phyloP scores from a whole-genome alignment of 192 early-diverging fungal genomes.

The Coemansia sp. region DNA sequence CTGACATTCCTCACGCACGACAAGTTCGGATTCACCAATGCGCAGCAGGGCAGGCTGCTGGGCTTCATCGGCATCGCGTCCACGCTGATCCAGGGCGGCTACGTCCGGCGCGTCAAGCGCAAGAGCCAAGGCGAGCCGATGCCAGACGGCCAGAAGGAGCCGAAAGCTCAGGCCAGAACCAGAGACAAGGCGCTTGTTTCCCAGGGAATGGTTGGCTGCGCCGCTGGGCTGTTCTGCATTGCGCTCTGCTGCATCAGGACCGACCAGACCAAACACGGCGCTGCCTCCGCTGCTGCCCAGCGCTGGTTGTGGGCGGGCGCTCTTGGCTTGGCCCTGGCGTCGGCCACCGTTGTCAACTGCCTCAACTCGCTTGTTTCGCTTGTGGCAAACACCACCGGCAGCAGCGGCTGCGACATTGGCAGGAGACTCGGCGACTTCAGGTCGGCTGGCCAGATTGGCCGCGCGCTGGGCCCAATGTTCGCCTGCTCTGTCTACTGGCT shows the following conservation, averaged over 20 bases:
- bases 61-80: constrained; percentile 86
- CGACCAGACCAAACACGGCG: constrained; percentile 11
- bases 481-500: constrained; percentile 89
- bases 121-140: neutral
- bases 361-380: constrained; percentile 66
- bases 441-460: constrained; percentile 86
- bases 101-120: constrained; percentile 79
- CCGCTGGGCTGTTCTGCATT: constrained; percentile 64
- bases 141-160: neutral
- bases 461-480: constrained; percentile 83
- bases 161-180: neutral
- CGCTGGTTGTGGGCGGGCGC: constrained; percentile 69
- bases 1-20: constrained; percentile 96
- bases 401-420: constrained; percentile 56
- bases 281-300: neutral
- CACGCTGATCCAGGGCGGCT: constrained; percentile 90
- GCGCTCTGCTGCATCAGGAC: constrained; percentile 50
- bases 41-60: constrained; percentile 84
- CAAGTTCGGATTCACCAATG: constrained; percentile 80
- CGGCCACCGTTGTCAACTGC: constrained; percentile 92
- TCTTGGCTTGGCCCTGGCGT: constrained; percentile 84
- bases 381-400: constrained; percentile 9
- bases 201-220: constrained; percentile 75
- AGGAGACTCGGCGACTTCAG: constrained; percentile 81
- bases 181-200: constrained; percentile 60